Evolutionary conservation across 1,284 basidiomycete species (phyloP).

Genomic region (Cutaneotrichosporon mucoides): DNA sequence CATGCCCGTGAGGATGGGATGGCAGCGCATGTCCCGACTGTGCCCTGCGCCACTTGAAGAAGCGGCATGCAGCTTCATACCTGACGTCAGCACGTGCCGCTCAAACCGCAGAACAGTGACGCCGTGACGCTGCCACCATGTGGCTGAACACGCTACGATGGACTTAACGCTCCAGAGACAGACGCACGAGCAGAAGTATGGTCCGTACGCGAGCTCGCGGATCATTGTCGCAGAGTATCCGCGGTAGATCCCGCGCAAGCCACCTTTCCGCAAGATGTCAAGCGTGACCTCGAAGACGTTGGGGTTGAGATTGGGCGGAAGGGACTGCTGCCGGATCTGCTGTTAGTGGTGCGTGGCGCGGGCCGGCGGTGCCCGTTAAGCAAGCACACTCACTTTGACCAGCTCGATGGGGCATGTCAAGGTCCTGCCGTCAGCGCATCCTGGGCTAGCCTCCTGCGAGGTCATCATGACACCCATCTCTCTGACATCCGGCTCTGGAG

Average conservation of each 20-base stretch:
- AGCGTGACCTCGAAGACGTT: slow-evolving; percentile 56
- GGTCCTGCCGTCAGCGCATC: slow-evolving; percentile 51
- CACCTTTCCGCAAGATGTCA: slow-evolving; percentile 57
- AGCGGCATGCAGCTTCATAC: slow-evolving; percentile 71
- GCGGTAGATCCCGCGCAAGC: slow-evolving; percentile 68
- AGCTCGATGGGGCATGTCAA: slow-evolving; percentile 77
- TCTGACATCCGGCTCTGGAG: background rate
- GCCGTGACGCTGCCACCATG: too few species aligned
- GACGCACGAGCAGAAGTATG: slow-evolving; percentile 71
- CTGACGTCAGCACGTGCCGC: slow-evolving; percentile 10
- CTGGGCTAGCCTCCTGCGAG: too few species aligned
- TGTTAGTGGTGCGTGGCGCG: background rate
- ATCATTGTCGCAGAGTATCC: slow-evolving; percentile 67
- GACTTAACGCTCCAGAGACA: too few species aligned
- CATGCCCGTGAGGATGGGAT: slow-evolving; percentile 22
- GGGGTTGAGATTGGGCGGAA: slow-evolving; percentile 44
- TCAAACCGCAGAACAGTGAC: background rate
- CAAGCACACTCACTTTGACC: slow-evolving; percentile 55
- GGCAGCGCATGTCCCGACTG: slow-evolving; percentile 12
- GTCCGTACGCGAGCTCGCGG: slow-evolving; percentile 72
- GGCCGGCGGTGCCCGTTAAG: too few species aligned
- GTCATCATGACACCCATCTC: background rate
- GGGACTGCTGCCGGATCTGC: slow-evolving; percentile 65
- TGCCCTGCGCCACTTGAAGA: slow-evolving; percentile 49
- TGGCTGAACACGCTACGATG: too few species aligned